These are phyloP conservation scores for Marasmius sp. DNA, from an alignment of 1,284 basidiomycete genomes.

Conservation along the genomic window DNA sequence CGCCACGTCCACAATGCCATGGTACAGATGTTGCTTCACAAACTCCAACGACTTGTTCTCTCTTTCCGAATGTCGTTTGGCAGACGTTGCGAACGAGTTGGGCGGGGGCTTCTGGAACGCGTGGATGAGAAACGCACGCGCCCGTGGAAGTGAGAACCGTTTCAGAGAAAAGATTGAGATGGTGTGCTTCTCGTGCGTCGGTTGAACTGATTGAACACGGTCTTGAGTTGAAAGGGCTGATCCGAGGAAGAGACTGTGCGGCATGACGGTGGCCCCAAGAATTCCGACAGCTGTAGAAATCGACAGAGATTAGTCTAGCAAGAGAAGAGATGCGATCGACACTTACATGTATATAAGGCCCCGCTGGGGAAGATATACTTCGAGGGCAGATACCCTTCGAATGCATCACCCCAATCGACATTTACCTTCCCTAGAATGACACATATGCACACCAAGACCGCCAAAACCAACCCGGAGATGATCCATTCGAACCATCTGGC, in stretches of 20 bases:
- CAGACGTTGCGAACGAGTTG: neutral
- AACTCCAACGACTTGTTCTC: constrained; percentile 1
- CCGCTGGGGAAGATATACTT: constrained; percentile 7
- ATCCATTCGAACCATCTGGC: constrained; percentile 81
- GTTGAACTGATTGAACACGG: neutral
- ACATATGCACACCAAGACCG: constrained; percentile 50
- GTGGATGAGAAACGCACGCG: neutral
- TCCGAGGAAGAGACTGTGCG: constrained; percentile 14
- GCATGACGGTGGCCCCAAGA: constrained; percentile 16
- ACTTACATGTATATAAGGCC: constrained; percentile 12
- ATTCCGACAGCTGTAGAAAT: constrained; percentile 12
- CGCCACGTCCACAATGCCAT: neutral
- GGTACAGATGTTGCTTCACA: constrained; percentile 1
- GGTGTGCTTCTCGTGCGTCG: neutral
- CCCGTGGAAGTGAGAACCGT: neutral
- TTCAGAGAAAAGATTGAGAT: neutral
- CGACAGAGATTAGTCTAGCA: neutral
- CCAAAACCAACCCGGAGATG: constrained; percentile 73
- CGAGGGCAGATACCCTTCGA: constrained; percentile 3
- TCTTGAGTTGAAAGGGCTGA: constrained; percentile 16
- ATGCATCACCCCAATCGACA: constrained; percentile 10
- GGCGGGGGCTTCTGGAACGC: neutral
- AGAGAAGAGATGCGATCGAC: neutral
- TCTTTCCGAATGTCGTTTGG: neutral
- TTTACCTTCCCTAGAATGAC: constrained; percentile 11